Percentiles rank a stretch among this genome's conserved stretches.
These are phyloP conservation scores for Hydnomerulius pinastri DNA, from an alignment of 768 basidiomycete genomes.

Conservation along the genomic window DNA sequence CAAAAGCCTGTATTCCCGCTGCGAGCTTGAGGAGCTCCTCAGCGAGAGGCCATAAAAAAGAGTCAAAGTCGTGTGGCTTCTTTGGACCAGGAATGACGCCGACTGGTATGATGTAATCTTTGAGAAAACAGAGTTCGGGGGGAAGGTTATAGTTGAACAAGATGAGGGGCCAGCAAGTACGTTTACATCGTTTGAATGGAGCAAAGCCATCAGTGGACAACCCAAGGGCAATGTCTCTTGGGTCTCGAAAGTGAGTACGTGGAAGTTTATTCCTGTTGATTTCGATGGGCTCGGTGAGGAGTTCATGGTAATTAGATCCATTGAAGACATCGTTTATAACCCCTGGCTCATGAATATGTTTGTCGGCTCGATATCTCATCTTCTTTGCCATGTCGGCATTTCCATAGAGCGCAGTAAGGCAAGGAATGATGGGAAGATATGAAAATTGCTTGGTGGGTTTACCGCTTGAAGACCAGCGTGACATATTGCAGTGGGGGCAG, in stretches of 20 bases:
- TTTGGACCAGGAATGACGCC: too few relatives aligned
- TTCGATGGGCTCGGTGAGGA: slow-evolving; percentile 24
- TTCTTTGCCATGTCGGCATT: too few relatives aligned
- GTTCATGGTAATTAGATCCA: slow-evolving; percentile 26
- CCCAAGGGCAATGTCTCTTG: slow-evolving; percentile 43
- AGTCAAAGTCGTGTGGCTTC: too few relatives aligned
- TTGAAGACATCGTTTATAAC: slow-evolving; percentile 40
- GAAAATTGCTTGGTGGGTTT: slow-evolving; percentile 30
- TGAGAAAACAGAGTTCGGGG: too few relatives aligned
- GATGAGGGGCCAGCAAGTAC: too few relatives aligned
- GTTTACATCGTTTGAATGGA: slow-evolving; percentile 36
- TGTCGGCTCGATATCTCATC: too few relatives aligned
- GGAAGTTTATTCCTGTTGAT: slow-evolving; percentile 22
- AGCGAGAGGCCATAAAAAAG: too few relatives aligned
- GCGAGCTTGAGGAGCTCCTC: too few relatives aligned
- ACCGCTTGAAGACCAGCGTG: slow-evolving; percentile 21
- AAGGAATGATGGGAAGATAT: slow-evolving; percentile 42
- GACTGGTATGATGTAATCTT: too few relatives aligned
- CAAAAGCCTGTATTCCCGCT: too few relatives aligned
- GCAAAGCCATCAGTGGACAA: slow-evolving; percentile 45
- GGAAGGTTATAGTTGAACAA: too few relatives aligned
- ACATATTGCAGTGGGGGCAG: slow-evolving; percentile 39
- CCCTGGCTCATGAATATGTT: too few relatives aligned
- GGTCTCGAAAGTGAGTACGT: slow-evolving; percentile 37
- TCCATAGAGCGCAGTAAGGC: slow-evolving; percentile 26